A percentile compares a stretch with the other conserved stretches of the same genome.
These are phyloP conservation scores for Pseudopyrenochaeta lycopersici DNA, from an alignment of 2,329 filamentous ascomycete genomes.

Conservation along the genomic window DNA sequence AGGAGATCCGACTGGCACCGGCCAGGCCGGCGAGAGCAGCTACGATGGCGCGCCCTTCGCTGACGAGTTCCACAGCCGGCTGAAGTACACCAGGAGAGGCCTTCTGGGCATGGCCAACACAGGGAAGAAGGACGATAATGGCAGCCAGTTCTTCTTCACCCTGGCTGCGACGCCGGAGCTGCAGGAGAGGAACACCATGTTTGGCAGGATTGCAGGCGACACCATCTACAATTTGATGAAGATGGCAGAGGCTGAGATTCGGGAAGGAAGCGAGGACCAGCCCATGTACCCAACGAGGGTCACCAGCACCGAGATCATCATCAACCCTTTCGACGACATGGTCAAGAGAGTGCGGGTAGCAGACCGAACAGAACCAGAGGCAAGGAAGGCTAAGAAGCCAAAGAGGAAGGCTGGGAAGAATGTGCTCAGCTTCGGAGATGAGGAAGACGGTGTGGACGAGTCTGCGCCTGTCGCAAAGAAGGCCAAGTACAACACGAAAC, in stretches of 20 bases:
- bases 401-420: constrained; percentile 81
- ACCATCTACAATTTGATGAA: constrained; percentile 96
- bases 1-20: constrained; percentile 92
- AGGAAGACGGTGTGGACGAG: constrained; percentile 64
- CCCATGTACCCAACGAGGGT: constrained; percentile 88
- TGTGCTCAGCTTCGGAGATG: constrained; percentile 80
- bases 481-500: constrained; percentile 78
- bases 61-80: constrained; percentile 89
- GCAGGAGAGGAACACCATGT: constrained; percentile 89
- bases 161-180: constrained; percentile 83
- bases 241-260: constrained; percentile 87
- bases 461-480: constrained; percentile 73
- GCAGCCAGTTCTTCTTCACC: constrained; percentile 97
- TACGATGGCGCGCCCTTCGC: constrained; percentile 84
- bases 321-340: constrained; percentile 87
- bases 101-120: constrained; percentile 97
- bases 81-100: constrained; percentile 92
- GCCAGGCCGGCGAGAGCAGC: constrained; percentile 89
- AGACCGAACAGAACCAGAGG: constrained; percentile 56
- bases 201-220: constrained; percentile 89
- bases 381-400: constrained; percentile 57
- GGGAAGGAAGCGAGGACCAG: constrained; percentile 77
- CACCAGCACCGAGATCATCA: constrained; percentile 74
- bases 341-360: constrained; percentile 71
- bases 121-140: constrained; percentile 79